These are phyloP conservation scores for Thraustochytrium sp. DNA, from an alignment of 352 stramenopile genomes.

Conservation along the genomic window DNA sequence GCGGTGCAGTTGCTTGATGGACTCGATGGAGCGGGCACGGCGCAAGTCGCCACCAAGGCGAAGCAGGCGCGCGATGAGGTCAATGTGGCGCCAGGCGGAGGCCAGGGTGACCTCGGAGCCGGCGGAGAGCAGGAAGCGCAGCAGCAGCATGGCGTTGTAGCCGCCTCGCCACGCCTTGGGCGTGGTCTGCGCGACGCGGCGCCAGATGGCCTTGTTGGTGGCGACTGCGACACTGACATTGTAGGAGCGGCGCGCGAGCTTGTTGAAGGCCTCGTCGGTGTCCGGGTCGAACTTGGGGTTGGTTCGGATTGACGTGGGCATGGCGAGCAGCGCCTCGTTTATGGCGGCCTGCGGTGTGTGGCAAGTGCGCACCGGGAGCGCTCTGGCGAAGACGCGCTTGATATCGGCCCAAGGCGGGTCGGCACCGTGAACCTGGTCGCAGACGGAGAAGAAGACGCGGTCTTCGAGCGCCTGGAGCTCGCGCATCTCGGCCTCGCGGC, in stretches of 20 bases:
- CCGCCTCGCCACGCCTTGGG: conserved; percentile 9
- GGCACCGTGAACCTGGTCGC: not conserved
- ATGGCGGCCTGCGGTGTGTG: not conserved
- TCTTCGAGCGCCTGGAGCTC: not conserved
- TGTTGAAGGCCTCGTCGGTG: not conserved
- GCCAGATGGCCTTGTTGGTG: conserved; percentile 22
- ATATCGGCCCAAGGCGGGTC: not conserved
- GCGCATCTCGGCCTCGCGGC: not conserved
- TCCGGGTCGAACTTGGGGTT: not conserved
- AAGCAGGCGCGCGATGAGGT: not conserved
- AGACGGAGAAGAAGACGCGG: not conserved
- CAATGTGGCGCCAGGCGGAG: not conserved
- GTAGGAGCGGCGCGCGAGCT: conserved; percentile 13
- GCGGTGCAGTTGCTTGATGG: not conserved
- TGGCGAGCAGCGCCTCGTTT: not conserved
- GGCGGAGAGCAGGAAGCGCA: conserved; percentile 22
- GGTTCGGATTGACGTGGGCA: not conserved
- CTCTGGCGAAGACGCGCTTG: not conserved
- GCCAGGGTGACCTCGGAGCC: conserved; percentile 20
- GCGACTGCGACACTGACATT: not conserved
- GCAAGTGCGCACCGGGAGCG: not conserved
- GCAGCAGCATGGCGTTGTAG: conserved; percentile 34
- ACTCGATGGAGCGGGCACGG: not conserved
- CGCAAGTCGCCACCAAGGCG: not conserved
- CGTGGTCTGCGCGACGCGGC: not conserved